A percentile compares a stretch with the other conserved stretches of the same genome.
These are phyloP conservation scores for Collybiopsis confluens DNA, from an alignment of 768 basidiomycete genomes.

Conservation along the genomic window DNA sequence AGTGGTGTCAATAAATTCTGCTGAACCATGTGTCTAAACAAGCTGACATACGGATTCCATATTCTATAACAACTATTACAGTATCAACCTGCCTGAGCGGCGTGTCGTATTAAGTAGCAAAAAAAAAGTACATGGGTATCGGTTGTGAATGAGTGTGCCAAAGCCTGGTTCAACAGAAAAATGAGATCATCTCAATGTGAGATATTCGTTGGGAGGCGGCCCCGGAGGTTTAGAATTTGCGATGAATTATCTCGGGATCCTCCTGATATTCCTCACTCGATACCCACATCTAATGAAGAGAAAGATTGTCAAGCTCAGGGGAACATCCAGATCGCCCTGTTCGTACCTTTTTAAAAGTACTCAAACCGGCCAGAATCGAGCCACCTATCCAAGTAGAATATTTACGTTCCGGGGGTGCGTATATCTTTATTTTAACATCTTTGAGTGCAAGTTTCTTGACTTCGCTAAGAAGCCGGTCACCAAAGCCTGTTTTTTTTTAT, in stretches of 20 bases:
- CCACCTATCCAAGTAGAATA: constrained; percentile 98
- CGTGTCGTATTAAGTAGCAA: constrained; percentile 5
- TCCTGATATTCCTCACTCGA: constrained; percentile 99
- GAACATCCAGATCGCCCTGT: constrained; percentile 7
- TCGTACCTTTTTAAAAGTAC: constrained; percentile 98
- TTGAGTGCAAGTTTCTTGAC: constrained; percentile 94
- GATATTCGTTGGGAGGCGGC: too few species aligned
- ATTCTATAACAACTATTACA: constrained; percentile 6
- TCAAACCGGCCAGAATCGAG: constrained; percentile 91
- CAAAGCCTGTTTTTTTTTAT: constrained; percentile 81
- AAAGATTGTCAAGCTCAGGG: constrained; percentile 11
- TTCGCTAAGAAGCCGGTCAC: constrained; percentile 93
- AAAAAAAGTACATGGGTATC: constrained; percentile 9
- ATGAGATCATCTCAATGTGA: not conserved
- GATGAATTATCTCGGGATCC: constrained; percentile 98
- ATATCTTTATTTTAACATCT: constrained; percentile 98
- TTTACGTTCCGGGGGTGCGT: constrained; percentile 98
- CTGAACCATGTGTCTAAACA: not conserved
- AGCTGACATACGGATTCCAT: not conserved
- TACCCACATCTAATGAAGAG: constrained; percentile 86
- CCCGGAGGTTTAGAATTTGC: constrained; percentile 86
- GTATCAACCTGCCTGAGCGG: not conserved
- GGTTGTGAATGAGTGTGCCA: not conserved
- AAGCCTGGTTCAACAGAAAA: not conserved
- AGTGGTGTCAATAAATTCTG: too few species aligned